These are phyloP conservation scores for Blastobotrys buckinghamii DNA, from an alignment of 1,139 yeast species.

Conservation along the genomic window DNA sequence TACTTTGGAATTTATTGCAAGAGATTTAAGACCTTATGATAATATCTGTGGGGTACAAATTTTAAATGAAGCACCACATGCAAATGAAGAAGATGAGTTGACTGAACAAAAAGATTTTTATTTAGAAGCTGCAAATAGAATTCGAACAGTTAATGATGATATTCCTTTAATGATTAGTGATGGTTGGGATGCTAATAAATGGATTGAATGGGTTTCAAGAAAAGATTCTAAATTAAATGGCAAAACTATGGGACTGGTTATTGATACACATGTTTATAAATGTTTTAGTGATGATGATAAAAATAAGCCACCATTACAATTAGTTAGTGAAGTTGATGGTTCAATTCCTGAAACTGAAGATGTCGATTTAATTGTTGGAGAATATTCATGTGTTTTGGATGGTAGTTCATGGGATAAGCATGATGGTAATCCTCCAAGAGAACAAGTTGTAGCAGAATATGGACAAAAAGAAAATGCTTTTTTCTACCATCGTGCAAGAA, in stretches of 20 bases:
- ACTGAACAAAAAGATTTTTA: conserved; percentile 54
- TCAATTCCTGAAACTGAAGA: conserved; percentile 35
- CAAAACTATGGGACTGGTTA: conserved; percentile 49
- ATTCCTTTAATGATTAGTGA: conserved; percentile 82
- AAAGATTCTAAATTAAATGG: conserved; percentile 28
- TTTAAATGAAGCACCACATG: conserved; percentile 76
- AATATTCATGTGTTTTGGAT: conserved; percentile 84
- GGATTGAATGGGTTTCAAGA: conserved; percentile 63
- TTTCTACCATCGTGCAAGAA: conserved; percentile 48
- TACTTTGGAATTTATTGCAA: conserved; percentile 54
- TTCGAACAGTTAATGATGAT: conserved; percentile 48
- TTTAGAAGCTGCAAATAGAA: conserved; percentile 55
- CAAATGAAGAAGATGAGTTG: conserved; percentile 36
- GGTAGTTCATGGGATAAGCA: conserved; percentile 62
- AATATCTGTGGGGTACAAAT: conserved; percentile 79
- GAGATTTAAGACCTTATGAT: conserved; percentile 50
- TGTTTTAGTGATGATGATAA: conserved; percentile 78
- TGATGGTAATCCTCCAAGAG: conserved; percentile 39
- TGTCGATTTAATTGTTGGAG: conserved; percentile 74
- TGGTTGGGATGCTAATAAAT: conserved; percentile 87
- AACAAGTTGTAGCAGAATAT: conserved; percentile 37
- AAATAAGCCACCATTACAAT: conserved; percentile 55
- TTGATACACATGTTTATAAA: conserved; percentile 83
- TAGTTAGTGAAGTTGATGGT: conserved; percentile 50
- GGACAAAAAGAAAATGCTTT: conserved; percentile 41